phyloP scores from a whole-genome alignment of 768 basidiomycete genomes.

The Lactarius pseudohatsudake region DNA sequence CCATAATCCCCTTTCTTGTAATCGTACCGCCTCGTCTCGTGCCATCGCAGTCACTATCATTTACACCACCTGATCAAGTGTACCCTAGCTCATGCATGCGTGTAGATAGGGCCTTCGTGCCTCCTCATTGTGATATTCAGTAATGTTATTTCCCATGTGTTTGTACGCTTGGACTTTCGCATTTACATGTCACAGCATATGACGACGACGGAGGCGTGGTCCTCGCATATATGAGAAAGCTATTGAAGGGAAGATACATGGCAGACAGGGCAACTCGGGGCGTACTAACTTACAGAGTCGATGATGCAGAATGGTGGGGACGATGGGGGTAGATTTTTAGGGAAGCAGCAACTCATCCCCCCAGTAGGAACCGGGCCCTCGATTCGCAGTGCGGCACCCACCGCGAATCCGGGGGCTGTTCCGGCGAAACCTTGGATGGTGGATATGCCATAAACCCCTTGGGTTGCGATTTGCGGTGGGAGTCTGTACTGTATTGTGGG shows the following conservation, averaged over 20 bases:
- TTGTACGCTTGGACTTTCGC: neutral
- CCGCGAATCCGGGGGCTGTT: neutral
- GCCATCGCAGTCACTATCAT: slow-evolving; percentile 25
- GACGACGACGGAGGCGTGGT: neutral
- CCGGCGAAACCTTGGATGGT: neutral
- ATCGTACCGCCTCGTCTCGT: slow-evolving; percentile 16
- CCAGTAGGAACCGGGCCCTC: neutral
- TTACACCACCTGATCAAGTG: slow-evolving; percentile 15
- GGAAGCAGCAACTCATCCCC: neutral
- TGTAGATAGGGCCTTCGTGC: slow-evolving; percentile 12
- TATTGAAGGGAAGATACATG: neutral
- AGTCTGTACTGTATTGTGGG: neutral
- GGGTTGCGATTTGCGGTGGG: neutral
- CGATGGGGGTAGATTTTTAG: neutral
- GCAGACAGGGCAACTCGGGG: neutral
- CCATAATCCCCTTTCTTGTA: slow-evolving; percentile 14
- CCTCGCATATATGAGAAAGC: too few species aligned
- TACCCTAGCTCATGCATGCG: slow-evolving; percentile 13
- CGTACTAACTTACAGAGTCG: neutral
- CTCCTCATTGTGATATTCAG: slow-evolving; percentile 2
- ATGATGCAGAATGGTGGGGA: neutral
- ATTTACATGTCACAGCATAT: neutral
- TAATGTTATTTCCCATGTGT: slow-evolving; percentile 11
- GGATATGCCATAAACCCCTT: neutral
- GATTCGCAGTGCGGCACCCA: neutral